phyloP scores from a whole-genome alignment of 2,329 filamentous ascomycete species.

The Alternaria conjuncta region DNA sequence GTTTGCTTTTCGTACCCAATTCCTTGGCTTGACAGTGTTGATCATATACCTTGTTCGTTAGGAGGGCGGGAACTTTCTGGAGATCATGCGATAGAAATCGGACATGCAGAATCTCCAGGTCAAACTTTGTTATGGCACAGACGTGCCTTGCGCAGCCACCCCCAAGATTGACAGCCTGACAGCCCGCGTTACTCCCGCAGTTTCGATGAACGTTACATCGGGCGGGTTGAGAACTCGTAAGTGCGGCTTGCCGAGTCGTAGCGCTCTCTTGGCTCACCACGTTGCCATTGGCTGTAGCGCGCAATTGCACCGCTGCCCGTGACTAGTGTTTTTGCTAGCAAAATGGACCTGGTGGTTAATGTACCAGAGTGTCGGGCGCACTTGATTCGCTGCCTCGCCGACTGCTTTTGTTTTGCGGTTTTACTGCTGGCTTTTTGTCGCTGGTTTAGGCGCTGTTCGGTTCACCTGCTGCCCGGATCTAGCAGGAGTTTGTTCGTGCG shows the following conservation, averaged over 20 bases:
- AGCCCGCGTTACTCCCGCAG: slow-evolving; percentile 17
- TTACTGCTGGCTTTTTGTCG: slow-evolving; percentile 3
- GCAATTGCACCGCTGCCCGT: slow-evolving; percentile 20
- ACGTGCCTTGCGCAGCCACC: slow-evolving; percentile 8
- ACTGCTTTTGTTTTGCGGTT: slow-evolving; percentile 11
- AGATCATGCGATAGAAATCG: slow-evolving; percentile 10
- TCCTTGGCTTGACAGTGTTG: slow-evolving; percentile 3
- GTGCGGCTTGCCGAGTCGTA: slow-evolving; percentile 8
- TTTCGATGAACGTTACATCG: slow-evolving; percentile 18
- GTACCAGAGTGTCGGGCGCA: slow-evolving; percentile 18
- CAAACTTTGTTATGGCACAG: slow-evolving; percentile 2
- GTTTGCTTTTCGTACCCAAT: background rate
- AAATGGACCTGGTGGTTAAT: slow-evolving; percentile 12
- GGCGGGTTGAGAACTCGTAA: slow-evolving; percentile 10
- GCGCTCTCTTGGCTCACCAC: background rate
- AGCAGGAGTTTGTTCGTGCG: slow-evolving; percentile 4
- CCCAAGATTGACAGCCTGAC: slow-evolving; percentile 10
- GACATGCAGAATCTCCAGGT: slow-evolving; percentile 6
- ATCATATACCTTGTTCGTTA: slow-evolving; percentile 8
- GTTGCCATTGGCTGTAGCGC: slow-evolving; percentile 18
- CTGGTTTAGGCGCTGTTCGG: slow-evolving; percentile 9
- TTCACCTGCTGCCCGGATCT: slow-evolving; percentile 11
- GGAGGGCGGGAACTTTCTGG: slow-evolving; percentile 2
- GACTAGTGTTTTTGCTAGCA: slow-evolving; percentile 14
- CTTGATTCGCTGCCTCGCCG: slow-evolving; percentile 27